Conservation (phyloP, 495 filamentous ascomycete species). For the Xeromyces bisporus region DNA sequence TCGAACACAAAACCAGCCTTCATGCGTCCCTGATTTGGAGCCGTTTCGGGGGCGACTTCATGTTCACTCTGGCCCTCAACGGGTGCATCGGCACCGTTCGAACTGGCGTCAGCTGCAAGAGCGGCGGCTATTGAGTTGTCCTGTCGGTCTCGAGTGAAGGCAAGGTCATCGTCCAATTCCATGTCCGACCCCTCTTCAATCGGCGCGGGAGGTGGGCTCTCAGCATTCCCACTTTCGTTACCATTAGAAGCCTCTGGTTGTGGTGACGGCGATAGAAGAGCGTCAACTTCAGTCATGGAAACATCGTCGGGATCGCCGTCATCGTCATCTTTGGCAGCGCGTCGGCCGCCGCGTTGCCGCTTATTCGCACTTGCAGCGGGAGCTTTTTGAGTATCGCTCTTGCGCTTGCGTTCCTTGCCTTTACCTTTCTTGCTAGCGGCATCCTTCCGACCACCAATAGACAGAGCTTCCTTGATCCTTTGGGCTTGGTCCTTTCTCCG, state of each 20-base stretch:
- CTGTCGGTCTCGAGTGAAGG: conserved; percentile 15
- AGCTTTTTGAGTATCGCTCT: conserved; percentile 11
- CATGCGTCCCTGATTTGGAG: conserved; percentile 19
- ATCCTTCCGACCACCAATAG: conserved; percentile 35
- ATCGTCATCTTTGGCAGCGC: conserved; percentile 7
- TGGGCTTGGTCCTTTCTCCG: conserved; percentile 33
- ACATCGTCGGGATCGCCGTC: conserved; percentile 18
- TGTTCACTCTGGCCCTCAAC: conserved; percentile 10
- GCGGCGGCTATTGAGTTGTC: conserved; percentile 5
- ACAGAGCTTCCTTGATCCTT: conserved; percentile 31
- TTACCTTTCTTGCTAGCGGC: conserved; percentile 15
- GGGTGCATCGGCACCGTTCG: conserved; percentile 3
- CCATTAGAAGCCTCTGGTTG: conserved; percentile 8
- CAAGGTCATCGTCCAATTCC: conserved; percentile 23
- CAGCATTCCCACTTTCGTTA: conserved; percentile 9
- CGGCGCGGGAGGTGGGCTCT: conserved; percentile 16
- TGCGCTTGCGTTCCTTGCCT: conserved; percentile 15
- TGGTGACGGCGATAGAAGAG: conserved; percentile 9
- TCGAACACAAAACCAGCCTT: conserved; percentile 33
- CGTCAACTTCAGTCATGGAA: conserved; percentile 17
- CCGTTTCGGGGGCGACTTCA: conserved; percentile 18
- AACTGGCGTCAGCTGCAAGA: conserved; percentile 2
- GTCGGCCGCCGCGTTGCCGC: conserved; percentile 18
- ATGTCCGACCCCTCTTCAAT: conserved; percentile 21
- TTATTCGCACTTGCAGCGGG: conserved; percentile 11